Conservation (phyloP, 176 grass and related monocot species). For the Oryza meridionalis region DNA sequence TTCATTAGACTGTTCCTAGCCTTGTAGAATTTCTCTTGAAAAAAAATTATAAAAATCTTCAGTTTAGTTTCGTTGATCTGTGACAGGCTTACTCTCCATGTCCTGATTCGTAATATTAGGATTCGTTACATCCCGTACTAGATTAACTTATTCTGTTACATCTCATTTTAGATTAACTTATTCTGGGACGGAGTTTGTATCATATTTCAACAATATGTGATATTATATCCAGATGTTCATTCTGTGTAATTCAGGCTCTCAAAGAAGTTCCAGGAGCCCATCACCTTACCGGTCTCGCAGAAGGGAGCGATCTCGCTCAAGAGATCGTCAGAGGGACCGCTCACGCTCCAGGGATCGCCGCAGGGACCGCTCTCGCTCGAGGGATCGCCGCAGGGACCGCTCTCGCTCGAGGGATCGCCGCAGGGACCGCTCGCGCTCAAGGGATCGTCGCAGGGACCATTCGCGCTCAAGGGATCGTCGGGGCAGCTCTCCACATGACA, state of each 20-base stretch:
- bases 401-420: conserved; percentile 36
- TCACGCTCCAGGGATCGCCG: conserved; percentile 42
- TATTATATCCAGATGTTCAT: not conserved
- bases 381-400: conserved; percentile 36
- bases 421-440: conserved; percentile 33
- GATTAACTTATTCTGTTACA: no score
- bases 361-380: conserved; percentile 39
- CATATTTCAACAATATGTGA: not conserved
- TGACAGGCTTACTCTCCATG: not conserved
- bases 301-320: conserved; percentile 53
- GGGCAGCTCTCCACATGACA: conserved; percentile 37
- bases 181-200: no score
- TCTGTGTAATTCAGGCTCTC: conserved; percentile 36
- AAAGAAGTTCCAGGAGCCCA: conserved; percentile 41
- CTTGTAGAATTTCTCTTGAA: not conserved
- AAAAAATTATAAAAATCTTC: not conserved
- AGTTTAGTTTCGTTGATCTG: not conserved
- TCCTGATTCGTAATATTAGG: no score
- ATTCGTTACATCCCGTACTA: no score
- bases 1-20: not conserved
- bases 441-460: conserved; percentile 19
- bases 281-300: conserved; percentile 51
- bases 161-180: no score
- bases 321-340: conserved; percentile 42
- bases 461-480: conserved; percentile 39